These are phyloP conservation scores for Diaporthe citrichinensis DNA, from an alignment of 2,329 filamentous ascomycete genomes.

Conservation along the genomic window DNA sequence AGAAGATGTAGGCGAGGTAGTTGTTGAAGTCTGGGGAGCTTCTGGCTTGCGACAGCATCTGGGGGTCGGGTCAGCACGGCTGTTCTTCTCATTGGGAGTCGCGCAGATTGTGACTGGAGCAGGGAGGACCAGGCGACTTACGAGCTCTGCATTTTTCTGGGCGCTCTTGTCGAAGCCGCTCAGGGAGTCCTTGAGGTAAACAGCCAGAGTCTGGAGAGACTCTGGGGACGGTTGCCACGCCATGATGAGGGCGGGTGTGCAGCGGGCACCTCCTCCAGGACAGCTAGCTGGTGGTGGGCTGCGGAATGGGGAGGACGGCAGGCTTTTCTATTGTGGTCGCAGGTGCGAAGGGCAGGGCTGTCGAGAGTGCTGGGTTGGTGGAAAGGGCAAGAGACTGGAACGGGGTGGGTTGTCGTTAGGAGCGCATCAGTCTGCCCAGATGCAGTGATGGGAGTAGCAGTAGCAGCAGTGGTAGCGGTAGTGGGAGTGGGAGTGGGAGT, in stretches of 20 bases:
- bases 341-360: not conserved
- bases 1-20: constrained; percentile 93
- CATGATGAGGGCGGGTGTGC: constrained; percentile 66
- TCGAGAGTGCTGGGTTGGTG: not conserved
- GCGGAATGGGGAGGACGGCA: constrained; percentile 1
- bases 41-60: constrained; percentile 96
- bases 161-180: constrained; percentile 84
- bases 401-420: constrained; percentile 16
- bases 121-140: constrained; percentile 62
- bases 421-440: constrained; percentile 22
- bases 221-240: constrained; percentile 93
- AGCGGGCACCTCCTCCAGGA: constrained; percentile 41
- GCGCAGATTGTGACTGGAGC: not conserved
- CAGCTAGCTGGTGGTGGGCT: constrained; percentile 23
- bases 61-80: constrained; percentile 37
- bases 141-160: constrained; percentile 91
- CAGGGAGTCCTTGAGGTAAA: constrained; percentile 91
- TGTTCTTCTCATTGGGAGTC: not conserved
- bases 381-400: constrained; percentile 26
- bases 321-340: constrained; percentile 11
- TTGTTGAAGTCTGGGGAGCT: constrained; percentile 94
- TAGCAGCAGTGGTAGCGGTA: not conserved
- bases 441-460: not conserved
- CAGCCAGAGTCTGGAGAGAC: constrained; percentile 89
- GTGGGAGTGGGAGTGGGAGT: constrained; percentile 3